Percentiles rank a stretch among this genome's conserved stretches.
These are phyloP conservation scores for Ceratobasidium sp. DNA, from an alignment of 1,284 basidiomycete species.

Conservation along the genomic window DNA sequence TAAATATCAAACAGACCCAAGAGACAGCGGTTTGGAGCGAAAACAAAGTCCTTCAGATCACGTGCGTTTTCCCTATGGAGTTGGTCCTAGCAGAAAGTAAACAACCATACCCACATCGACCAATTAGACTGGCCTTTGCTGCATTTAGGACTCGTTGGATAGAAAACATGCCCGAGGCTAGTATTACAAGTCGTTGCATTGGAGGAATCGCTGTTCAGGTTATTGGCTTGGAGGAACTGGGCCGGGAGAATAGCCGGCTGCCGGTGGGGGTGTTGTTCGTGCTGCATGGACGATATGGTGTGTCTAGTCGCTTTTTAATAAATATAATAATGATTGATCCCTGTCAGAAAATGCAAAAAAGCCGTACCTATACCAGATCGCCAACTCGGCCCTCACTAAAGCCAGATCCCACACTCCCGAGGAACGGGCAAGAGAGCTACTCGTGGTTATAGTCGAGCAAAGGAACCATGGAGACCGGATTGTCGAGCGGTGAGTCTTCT, in stretches of 20 bases:
- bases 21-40: too few species aligned
- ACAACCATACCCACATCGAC: too few species aligned
- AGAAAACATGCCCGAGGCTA: conserved; percentile 4
- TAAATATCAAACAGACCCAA: too few species aligned
- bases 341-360: conserved; percentile 18
- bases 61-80: too few species aligned
- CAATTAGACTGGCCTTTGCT: too few species aligned
- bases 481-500: conserved; percentile 48
- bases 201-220: conserved; percentile 35
- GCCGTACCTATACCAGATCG: conserved; percentile 6
- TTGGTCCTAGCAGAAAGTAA: too few species aligned
- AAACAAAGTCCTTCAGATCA: too few species aligned
- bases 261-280: conserved; percentile 39
- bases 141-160: too few species aligned
- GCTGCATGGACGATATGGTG: conserved; percentile 34
- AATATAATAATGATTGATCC: too few species aligned
- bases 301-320: background rate
- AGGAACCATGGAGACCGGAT: conserved; percentile 58
- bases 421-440: conserved; percentile 28
- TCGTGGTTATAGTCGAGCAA: conserved; percentile 55
- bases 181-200: conserved; percentile 10
- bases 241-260: background rate
- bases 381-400: conserved; percentile 15
- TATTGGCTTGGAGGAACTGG: conserved; percentile 24
- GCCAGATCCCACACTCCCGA: background rate